A percentile compares a stretch with the other conserved stretches of the same genome.
Evolutionary conservation across 2,329 filamentous ascomycete species (phyloP).

Genomic region (Monilinia vaccinii-corymbosi): DNA sequence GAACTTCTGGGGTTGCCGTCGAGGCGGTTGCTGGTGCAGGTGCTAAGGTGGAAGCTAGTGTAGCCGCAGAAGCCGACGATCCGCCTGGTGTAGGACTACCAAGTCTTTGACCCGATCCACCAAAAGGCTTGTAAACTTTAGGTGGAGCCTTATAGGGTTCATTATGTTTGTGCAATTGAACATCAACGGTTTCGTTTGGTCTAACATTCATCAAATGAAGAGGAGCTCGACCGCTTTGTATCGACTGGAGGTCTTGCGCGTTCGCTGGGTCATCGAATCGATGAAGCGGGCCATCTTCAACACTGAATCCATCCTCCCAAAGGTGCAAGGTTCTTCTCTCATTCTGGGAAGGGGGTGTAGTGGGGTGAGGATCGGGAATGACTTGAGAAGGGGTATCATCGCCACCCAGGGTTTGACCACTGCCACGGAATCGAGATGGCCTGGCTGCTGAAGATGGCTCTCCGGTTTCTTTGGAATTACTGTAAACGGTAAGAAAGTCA

Average conservation of each 20-base stretch:
- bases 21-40: constrained; percentile 25
- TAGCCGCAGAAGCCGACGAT: constrained; percentile 28
- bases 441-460: constrained; percentile 42
- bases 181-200: constrained; percentile 66
- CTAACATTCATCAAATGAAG: constrained; percentile 70
- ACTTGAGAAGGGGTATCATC: constrained; percentile 63
- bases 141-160: constrained; percentile 67
- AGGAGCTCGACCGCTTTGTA: constrained; percentile 66
- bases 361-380: constrained; percentile 51
- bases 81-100: constrained; percentile 67
- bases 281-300: constrained; percentile 70
- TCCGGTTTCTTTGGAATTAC: constrained; percentile 49
- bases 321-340: constrained; percentile 61
- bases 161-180: constrained; percentile 63
- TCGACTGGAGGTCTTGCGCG: constrained; percentile 62
- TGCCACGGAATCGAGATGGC: constrained; percentile 53
- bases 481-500: constrained; percentile 26
- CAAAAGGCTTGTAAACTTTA: constrained; percentile 68
- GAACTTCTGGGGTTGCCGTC: constrained; percentile 29
- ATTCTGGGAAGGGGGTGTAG: constrained; percentile 34
- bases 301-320: constrained; percentile 78
- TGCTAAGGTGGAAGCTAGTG: constrained; percentile 31
- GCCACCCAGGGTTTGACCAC: constrained; percentile 68
- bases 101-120: constrained; percentile 61
- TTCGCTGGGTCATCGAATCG: constrained; percentile 74